phyloP scores from a whole-genome alignment of 164 flowering plant genomes.

The Sextonia rubra region DNA sequence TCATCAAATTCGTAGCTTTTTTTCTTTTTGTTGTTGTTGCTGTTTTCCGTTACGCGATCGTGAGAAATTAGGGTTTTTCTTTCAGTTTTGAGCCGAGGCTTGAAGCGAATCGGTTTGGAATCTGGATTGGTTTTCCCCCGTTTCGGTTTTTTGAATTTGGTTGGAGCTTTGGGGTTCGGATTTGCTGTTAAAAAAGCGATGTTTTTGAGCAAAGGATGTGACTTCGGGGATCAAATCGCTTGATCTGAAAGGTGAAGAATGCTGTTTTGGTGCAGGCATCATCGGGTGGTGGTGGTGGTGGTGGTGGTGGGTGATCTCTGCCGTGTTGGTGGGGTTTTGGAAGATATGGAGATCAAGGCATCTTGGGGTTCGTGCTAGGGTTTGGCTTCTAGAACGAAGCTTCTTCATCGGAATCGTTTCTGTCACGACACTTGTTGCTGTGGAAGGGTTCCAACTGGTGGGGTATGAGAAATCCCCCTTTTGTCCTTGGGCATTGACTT shows the following conservation, averaged over 20 bases:
- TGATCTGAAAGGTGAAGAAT: background rate
- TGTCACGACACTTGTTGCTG: background rate
- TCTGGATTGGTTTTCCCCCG: no score
- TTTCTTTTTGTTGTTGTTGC: no score
- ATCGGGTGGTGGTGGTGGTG: no score
- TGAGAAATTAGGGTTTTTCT: background rate
- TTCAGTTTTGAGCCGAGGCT: background rate
- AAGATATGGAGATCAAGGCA: background rate
- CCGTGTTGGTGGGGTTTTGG: no score
- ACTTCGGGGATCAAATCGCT: no score
- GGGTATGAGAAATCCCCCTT: background rate
- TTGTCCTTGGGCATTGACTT: background rate
- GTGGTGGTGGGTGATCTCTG: background rate
- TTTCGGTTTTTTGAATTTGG: no score
- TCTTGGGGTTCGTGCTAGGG: background rate
- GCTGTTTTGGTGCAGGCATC: background rate
- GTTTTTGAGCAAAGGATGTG: no score
- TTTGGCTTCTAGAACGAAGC: no score
- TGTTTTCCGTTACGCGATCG: background rate
- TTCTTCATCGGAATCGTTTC: background rate
- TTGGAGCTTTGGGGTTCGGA: no score
- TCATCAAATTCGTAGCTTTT: no score
- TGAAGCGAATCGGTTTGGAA: no score
- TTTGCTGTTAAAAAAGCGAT: no score
- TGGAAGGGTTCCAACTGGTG: background rate